Percentiles rank a stretch among this genome's conserved stretches.
Evolutionary conservation across 2,329 filamentous ascomycete genomes (phyloP).

Genomic region (Shiraia sp.): DNA sequence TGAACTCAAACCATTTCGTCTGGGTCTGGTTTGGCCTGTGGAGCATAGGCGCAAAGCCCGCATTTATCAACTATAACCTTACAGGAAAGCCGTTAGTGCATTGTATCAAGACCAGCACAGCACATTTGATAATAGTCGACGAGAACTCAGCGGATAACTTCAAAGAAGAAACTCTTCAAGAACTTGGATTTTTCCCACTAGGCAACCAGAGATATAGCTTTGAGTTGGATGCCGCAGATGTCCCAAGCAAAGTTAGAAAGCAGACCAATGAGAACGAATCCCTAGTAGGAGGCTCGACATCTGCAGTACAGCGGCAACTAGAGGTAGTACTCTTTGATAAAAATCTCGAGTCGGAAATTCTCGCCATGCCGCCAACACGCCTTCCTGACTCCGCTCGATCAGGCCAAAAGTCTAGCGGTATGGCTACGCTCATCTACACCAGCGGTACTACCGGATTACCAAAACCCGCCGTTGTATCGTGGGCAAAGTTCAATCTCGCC

Average conservation of each 20-base stretch:
- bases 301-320: conserved; percentile 21
- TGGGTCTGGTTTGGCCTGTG: conserved; percentile 46
- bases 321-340: conserved; percentile 39
- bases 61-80: conserved; percentile 47
- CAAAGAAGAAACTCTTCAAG: conserved; percentile 25
- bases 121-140: conserved; percentile 63
- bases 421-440: conserved; percentile 47
- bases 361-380: conserved; percentile 32
- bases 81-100: conserved; percentile 42
- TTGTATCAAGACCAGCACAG: conserved; percentile 62
- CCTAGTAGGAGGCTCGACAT: too few relatives aligned
- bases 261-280: conserved; percentile 17
- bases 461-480: conserved; percentile 40
- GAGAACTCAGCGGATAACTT: conserved; percentile 48
- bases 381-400: conserved; percentile 32
- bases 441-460: conserved; percentile 44
- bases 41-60: conserved; percentile 44
- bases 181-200: conserved; percentile 30
- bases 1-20: conserved; percentile 42
- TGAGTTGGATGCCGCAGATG: conserved; percentile 22
- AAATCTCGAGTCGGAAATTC: conserved; percentile 29
- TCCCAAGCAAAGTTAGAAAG: conserved; percentile 22
- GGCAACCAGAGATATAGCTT: conserved; percentile 24
- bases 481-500: conserved; percentile 27
- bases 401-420: conserved; percentile 26